Evolutionary conservation across 2,329 filamentous ascomycete species (phyloP).

Genomic region (Cytospora mali): DNA sequence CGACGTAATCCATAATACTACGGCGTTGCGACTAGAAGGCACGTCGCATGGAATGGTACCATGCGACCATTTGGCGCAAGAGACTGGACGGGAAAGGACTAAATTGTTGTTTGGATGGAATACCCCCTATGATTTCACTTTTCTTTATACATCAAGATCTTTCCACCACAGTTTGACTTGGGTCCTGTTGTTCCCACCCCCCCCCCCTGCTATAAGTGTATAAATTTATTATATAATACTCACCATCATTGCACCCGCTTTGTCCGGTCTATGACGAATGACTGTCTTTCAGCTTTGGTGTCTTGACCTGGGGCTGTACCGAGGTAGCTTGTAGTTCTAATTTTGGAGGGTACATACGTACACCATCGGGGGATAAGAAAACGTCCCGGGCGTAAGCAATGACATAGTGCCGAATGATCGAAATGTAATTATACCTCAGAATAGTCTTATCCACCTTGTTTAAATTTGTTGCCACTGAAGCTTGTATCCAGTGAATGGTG

Average conservation of each 20-base stretch:
- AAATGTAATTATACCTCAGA: background rate
- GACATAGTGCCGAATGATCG: background rate
- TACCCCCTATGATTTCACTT: background rate
- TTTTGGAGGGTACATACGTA: background rate
- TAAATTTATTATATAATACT: background rate
- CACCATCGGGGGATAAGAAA: background rate
- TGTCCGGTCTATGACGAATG: background rate
- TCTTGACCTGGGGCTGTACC: background rate
- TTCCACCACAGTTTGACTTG: no score
- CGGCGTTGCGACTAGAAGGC: background rate
- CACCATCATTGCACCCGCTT: background rate
- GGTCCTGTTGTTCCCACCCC: background rate
- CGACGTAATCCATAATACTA: background rate
- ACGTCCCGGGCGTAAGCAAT: background rate
- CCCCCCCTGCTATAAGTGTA: background rate
- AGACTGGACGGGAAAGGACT: slow-evolving; percentile 1
- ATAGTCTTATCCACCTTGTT: background rate
- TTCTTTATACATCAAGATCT: background rate
- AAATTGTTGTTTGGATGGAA: background rate
- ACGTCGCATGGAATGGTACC: slow-evolving; percentile 5
- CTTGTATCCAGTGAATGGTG: background rate
- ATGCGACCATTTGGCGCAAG: slow-evolving; percentile 12
- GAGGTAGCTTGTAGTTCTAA: no score
- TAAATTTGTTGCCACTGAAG: background rate
- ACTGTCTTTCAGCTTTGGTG: background rate